Evolutionary conservation across 176 grass and related monocot genomes (phyloP).

Genomic region (Pontederia paniculata): DNA sequence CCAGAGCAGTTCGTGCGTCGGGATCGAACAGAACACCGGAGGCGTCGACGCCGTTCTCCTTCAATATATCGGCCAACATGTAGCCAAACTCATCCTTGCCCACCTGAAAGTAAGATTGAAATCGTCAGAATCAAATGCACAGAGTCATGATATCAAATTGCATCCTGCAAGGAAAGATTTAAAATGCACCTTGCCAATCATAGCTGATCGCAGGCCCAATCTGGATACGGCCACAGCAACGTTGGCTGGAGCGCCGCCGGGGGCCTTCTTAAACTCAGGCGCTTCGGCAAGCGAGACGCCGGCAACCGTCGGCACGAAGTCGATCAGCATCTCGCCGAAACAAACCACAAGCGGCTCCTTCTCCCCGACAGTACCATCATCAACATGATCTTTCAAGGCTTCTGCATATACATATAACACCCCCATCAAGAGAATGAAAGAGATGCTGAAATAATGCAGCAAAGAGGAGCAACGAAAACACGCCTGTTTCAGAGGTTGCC

Average conservation of each 20-base stretch:
- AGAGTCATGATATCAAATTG: too few species aligned
- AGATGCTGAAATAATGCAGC: too few species aligned
- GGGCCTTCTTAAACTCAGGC: slow-evolving; percentile 83
- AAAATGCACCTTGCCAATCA: slow-evolving; percentile 50
- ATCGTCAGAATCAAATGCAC: too few species aligned
- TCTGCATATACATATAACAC: too few species aligned
- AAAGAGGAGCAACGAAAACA: too few species aligned
- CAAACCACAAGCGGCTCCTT: slow-evolving; percentile 42
- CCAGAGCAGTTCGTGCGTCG: slow-evolving; percentile 84
- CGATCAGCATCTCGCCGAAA: slow-evolving; percentile 99
- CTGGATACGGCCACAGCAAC: slow-evolving; percentile 82
- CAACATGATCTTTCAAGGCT: too few species aligned
- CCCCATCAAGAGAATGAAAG: too few species aligned
- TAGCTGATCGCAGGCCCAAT: slow-evolving; percentile 57
- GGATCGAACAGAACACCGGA: slow-evolving; percentile 72
- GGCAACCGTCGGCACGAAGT: slow-evolving; percentile 78
- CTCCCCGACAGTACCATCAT: too few species aligned
- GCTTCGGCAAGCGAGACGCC: slow-evolving; percentile 92
- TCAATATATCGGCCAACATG: slow-evolving; percentile 89
- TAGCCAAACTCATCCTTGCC: slow-evolving; percentile 94
- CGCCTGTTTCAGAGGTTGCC: too few species aligned
- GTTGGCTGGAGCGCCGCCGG: slow-evolving; percentile 88
- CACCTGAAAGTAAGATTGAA: too few species aligned
- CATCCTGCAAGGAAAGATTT: too few species aligned
- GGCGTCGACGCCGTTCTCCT: slow-evolving; percentile 68